phyloP scores from a whole-genome alignment of 441 rosid species.

The Erodium texanum region DNA sequence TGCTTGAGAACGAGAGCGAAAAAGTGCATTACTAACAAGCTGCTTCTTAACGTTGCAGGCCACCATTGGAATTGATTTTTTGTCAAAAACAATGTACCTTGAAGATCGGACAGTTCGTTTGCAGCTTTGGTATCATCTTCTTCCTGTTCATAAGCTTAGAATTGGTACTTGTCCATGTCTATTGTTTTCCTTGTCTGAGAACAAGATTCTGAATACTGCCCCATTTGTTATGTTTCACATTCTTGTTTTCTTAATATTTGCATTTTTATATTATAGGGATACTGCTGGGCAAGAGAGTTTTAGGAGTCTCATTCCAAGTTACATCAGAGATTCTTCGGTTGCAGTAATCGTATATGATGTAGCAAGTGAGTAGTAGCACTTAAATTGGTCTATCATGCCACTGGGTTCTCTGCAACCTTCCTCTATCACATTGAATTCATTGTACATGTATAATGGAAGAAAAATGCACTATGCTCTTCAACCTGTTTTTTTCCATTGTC shows the following conservation, averaged over 20 bases:
- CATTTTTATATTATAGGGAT: slow-evolving; percentile 44
- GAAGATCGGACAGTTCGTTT: too few relatives aligned
- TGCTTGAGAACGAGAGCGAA: too few relatives aligned
- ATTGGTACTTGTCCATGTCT: too few relatives aligned
- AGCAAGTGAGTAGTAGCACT: slow-evolving; percentile 47
- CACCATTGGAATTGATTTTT: too few relatives aligned
- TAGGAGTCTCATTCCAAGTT: slow-evolving; percentile 85
- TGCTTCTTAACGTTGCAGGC: too few relatives aligned
- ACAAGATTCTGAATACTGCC: too few relatives aligned
- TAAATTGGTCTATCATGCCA: neutral
- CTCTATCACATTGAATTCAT: neutral
- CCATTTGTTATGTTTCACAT: neutral
- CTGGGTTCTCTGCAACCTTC: neutral
- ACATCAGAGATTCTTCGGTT: slow-evolving; percentile 72
- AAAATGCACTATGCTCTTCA: too few relatives aligned
- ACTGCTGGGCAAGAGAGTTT: slow-evolving; percentile 84
- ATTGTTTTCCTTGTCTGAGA: too few relatives aligned
- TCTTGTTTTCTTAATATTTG: neutral
- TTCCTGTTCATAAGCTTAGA: too few relatives aligned
- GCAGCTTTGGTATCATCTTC: too few relatives aligned
- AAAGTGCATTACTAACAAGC: too few relatives aligned
- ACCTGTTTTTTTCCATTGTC: neutral
- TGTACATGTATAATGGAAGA: neutral
- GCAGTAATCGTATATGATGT: slow-evolving; percentile 83
- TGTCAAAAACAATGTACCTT: too few relatives aligned